A percentile compares a stretch with the other conserved stretches of the same genome.
Evolutionary conservation across 2,329 filamentous ascomycete genomes (phyloP).

Genomic region (Sphaerulina vaccinii): DNA sequence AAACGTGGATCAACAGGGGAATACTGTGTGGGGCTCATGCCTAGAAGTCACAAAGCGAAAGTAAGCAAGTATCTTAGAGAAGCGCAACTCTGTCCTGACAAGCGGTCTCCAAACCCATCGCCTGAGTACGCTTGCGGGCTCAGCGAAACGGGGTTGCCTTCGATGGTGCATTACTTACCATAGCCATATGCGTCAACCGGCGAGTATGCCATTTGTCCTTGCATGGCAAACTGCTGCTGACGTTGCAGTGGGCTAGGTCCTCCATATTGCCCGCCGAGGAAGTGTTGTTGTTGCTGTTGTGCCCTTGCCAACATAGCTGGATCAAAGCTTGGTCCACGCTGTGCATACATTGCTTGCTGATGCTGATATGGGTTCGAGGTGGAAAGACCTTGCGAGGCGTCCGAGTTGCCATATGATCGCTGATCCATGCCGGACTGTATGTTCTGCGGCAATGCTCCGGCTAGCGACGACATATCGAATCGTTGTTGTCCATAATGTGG

Average conservation of each 20-base stretch:
- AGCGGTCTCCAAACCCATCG: too few relatives aligned
- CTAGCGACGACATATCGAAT: slow-evolving; percentile 25
- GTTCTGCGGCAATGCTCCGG: slow-evolving; percentile 19
- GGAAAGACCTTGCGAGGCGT: slow-evolving; percentile 17
- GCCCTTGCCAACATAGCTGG: slow-evolving; percentile 22
- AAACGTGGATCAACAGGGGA: slow-evolving; percentile 29
- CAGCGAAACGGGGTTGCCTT: too few relatives aligned
- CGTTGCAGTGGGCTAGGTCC: slow-evolving; percentile 20
- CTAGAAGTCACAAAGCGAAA: too few relatives aligned
- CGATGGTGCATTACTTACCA: too few relatives aligned
- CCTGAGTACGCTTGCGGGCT: too few relatives aligned
- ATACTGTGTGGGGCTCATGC: slow-evolving; percentile 24
- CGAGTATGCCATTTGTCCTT: slow-evolving; percentile 24
- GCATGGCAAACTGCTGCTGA: slow-evolving; percentile 23
- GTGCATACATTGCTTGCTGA: slow-evolving; percentile 23
- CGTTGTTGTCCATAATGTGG: slow-evolving; percentile 23
- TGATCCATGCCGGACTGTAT: slow-evolving; percentile 14
- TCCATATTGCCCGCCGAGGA: slow-evolving; percentile 24
- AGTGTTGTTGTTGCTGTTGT: slow-evolving; percentile 29
- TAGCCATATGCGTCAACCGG: slow-evolving; percentile 31
- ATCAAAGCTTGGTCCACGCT: slow-evolving; percentile 25
- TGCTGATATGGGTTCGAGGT: slow-evolving; percentile 13
- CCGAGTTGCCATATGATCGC: slow-evolving; percentile 19
- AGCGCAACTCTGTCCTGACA: too few relatives aligned
- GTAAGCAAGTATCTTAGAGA: too few relatives aligned